Evolutionary conservation across 2,329 filamentous ascomycete genomes (phyloP), one percentile per base, ranked within the genome.

Genomic region (Phaeosphaeriaceae sp.): DNA sequence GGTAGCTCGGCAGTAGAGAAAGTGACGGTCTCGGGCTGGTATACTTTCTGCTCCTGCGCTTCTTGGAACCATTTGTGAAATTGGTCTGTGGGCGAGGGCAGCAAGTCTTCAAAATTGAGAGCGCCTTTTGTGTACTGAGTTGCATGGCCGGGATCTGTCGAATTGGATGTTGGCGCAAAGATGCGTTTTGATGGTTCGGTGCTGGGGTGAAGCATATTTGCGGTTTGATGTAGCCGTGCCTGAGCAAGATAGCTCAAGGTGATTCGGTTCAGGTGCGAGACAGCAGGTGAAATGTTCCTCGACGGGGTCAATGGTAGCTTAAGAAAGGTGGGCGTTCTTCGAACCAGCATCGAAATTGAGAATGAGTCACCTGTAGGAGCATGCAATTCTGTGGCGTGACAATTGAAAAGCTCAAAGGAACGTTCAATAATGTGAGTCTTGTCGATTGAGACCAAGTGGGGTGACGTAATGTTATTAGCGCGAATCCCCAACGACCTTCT

Each of bases 61-160:
- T 89, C 84, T 13, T 85, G 84, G 84, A 96, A 99, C 95, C 95
- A 99, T 61, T 81, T 78, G 81, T 96, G 86, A 83, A 98, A 99
- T 81, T 98, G 95, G 31, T 83, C 82, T 57, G 94, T 87, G 0
- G 95, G 95, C 54, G 85, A 85, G 9, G 81, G 55, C 1, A 83
- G 71, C 68, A 96, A 87, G 72, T 92, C 85, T 1, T 77, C 69
- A 48, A 81, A 83, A 36, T 84, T 82, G 27, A 96, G 86, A 1
- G 83, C 82, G 67, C 86, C 86, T 76, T 84, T 84, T 50, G 85
- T 87, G 83, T 93, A 96, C 77, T 96, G 92, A 22, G 86, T 87
- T 11, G 92, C 92, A 75, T 91, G 90, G 52, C 82, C 77, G 61
- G 85, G 79, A 63, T 83, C 80, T 40, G 84, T 48, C n/a, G 73